Evolutionary conservation across 2,329 filamentous ascomycete species (phyloP).

Genomic region (Pseudogymnoascus sp.): DNA sequence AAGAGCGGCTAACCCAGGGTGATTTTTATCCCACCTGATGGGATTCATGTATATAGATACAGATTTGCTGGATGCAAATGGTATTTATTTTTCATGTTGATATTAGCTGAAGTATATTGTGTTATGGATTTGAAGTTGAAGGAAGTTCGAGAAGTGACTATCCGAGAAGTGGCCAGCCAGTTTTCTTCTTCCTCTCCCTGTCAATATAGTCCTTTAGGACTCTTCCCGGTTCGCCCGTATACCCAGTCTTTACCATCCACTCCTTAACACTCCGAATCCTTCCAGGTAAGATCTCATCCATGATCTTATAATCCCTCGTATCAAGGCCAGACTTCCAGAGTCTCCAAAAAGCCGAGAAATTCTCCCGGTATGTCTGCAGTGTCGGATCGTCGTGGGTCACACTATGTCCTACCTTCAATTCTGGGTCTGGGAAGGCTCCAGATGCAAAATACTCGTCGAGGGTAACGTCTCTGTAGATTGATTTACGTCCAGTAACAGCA

Average conservation of each 20-base stretch:
- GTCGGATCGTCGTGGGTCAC: slow-evolving; percentile 15
- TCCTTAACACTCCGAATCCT: slow-evolving; percentile 15
- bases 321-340: slow-evolving; percentile 12
- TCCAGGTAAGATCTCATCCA: slow-evolving; percentile 19
- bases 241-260: slow-evolving; percentile 16
- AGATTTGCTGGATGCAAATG: slow-evolving; percentile 1
- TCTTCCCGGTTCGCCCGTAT: slow-evolving; percentile 14
- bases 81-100: background rate
- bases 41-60: background rate
- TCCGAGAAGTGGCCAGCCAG: background rate
- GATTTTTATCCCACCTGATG: background rate
- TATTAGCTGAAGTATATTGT: background rate
- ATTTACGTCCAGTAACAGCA: slow-evolving; percentile 12
- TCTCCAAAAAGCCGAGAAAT: slow-evolving; percentile 16
- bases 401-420: slow-evolving; percentile 13
- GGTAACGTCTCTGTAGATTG: slow-evolving; percentile 13
- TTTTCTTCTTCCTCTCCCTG: background rate
- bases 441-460: slow-evolving; percentile 10
- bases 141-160: background rate
- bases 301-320: slow-evolving; percentile 12
- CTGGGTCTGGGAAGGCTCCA: slow-evolving; percentile 14
- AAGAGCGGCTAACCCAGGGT: slow-evolving; percentile 3
- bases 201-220: slow-evolving; percentile 15
- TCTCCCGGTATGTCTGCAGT: slow-evolving; percentile 12
- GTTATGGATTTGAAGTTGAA: background rate